A percentile compares a stretch with the other conserved stretches of the same genome.
phyloP scores from a whole-genome alignment of 1,284 basidiomycete genomes.

The Peniophora sp. region DNA sequence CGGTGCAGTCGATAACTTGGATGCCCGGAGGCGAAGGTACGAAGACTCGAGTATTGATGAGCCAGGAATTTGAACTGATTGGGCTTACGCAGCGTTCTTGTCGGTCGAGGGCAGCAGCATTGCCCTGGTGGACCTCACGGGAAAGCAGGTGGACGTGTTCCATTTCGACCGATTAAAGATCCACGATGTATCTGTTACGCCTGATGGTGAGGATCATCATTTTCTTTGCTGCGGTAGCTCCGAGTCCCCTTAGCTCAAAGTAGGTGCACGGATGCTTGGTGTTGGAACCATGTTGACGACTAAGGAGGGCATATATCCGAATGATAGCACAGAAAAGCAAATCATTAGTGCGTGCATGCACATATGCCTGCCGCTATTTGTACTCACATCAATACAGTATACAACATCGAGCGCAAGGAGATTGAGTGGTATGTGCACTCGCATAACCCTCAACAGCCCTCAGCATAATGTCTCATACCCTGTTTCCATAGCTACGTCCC shows the following conservation, averaged over 20 bases:
- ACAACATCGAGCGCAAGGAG: constrained; percentile 56
- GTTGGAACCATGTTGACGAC: constrained; percentile 64
- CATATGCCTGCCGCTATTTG: too few relatives aligned
- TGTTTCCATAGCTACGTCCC: constrained; percentile 59
- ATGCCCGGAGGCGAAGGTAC: constrained; percentile 59
- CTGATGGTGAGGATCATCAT: constrained; percentile 34
- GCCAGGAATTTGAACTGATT: not conserved
- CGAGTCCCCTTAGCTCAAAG: too few relatives aligned
- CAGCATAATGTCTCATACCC: not conserved
- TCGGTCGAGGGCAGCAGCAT: constrained; percentile 49
- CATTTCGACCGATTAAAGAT: constrained; percentile 59
- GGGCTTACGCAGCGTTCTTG: constrained; percentile 34
- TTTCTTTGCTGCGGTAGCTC: too few relatives aligned
- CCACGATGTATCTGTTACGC: constrained; percentile 67
- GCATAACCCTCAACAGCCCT: constrained; percentile 1
- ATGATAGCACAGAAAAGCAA: constrained; percentile 67
- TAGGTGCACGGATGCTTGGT: constrained; percentile 44
- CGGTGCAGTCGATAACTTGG: constrained; percentile 67
- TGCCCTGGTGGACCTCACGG: constrained; percentile 33
- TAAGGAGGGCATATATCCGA: constrained; percentile 58
- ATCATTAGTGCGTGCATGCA: constrained; percentile 59
- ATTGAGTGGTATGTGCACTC: constrained; percentile 67
- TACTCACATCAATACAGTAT: constrained; percentile 48
- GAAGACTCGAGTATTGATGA: not conserved
- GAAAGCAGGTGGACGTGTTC: constrained; percentile 41